These are phyloP conservation scores for Caloboletus firmus DNA, from an alignment of 1,284 basidiomycete genomes.

Conservation along the genomic window DNA sequence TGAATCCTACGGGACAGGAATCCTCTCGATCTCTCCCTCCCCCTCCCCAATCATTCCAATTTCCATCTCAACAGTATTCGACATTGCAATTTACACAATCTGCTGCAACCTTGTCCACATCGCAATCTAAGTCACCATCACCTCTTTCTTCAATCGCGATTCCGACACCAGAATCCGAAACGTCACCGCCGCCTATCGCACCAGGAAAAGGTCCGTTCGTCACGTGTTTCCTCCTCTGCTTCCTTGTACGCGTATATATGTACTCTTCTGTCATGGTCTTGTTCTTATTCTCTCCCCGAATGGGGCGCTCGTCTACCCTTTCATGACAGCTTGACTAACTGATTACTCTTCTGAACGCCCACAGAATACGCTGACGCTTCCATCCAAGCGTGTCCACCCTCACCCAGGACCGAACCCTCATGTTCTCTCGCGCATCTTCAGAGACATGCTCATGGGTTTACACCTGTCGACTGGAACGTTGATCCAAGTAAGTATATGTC, in stretches of 20 bases:
- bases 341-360: not conserved
- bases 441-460: not conserved
- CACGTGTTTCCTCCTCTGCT: not conserved
- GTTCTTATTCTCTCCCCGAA: not conserved
- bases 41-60: not conserved
- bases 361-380: slow-evolving; percentile 17
- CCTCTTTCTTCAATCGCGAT: not conserved
- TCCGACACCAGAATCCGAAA: not conserved
- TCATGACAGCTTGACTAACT: not conserved
- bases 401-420: not conserved
- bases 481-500: slow-evolving; percentile 4
- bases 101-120: not conserved
- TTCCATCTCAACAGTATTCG: not conserved
- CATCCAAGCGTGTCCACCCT: slow-evolving; percentile 10
- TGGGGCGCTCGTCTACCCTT: not conserved
- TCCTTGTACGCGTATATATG: not conserved
- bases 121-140: not conserved
- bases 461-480: slow-evolving; percentile 12
- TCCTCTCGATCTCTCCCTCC: too few species aligned
- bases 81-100: not conserved
- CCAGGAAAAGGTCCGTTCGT: slow-evolving; percentile 11
- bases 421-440: not conserved
- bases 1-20: not conserved
- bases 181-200: not conserved
- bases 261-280: not conserved